phyloP scores from a whole-genome alignment of 2,329 filamentous ascomycete species.

The Emmonsia crescens region DNA sequence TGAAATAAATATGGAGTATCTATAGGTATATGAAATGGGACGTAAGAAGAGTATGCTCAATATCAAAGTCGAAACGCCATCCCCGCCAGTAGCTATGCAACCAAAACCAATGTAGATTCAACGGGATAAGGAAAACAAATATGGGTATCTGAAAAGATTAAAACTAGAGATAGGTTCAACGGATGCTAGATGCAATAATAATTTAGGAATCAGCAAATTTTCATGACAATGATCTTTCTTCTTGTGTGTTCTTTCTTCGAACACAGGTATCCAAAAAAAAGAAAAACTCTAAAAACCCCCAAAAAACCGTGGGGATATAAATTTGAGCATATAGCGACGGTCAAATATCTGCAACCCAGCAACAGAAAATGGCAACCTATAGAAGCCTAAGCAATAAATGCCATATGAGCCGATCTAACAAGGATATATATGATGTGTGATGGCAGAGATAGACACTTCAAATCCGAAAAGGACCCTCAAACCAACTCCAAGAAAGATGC shows the following conservation, averaged over 20 bases:
- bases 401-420: not conserved
- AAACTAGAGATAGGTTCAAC: not conserved
- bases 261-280: not conserved
- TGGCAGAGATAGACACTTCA: not conserved
- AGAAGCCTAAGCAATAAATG: not conserved
- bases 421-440: not conserved
- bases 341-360: not conserved
- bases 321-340: not conserved
- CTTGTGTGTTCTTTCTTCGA: no score
- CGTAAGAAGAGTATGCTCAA: not conserved
- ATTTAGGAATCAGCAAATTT: not conserved
- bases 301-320: not conserved
- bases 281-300: no score
- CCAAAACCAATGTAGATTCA: not conserved
- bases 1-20: not conserved
- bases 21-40: not conserved
- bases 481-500: not conserved
- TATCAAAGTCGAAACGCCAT: not conserved
- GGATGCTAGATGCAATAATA: not conserved
- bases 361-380: not conserved
- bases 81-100: not conserved
- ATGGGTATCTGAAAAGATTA: not conserved
- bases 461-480: not conserved
- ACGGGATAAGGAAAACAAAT: not conserved
- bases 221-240: not conserved